Evolutionary conservation across 2,329 filamentous ascomycete genomes (phyloP), one percentile per base, ranked within the genome.

Genomic region (Rosellinia necatrix): DNA sequence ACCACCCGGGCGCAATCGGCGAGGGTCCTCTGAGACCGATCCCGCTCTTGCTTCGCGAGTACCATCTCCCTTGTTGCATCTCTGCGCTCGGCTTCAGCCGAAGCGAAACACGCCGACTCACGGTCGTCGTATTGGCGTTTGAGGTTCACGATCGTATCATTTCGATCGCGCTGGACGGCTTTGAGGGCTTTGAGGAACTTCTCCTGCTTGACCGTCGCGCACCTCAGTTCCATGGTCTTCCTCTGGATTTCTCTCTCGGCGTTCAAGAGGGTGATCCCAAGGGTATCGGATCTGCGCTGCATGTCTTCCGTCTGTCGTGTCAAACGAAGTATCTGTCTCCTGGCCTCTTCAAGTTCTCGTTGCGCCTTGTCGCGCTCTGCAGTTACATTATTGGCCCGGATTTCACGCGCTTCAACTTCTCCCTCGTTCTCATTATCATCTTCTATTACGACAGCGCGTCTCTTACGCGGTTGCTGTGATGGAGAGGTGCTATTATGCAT

Each of bases 121-220:
- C 22, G 34, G 13, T 47, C 42, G 8, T 44, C 43, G n/a, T 48
- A 53, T 21, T 17, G 43, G 34, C 43, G 43, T 37, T 48, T 35
- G 37, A 53, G 12, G 35, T 47, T 47, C 9, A 27, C 25, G 17
- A 53, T 22, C 25, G 13, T 34, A 2, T 47, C 42, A 3, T 40
- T 21, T 40, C 35, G 17, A 4, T 53, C 42, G 4, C 17, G 32
- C 10, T 47, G 50, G 10, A 22, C 29, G 10, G 50, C 15, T 12
- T 24, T 46, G 35, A 53, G 9, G 3, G 34, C 42, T 7, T 41
- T 47, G 13, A 40, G 34, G 13, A 37, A 41, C 21, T 19, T 47
- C 6, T 40, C 34, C 13, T 19, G 29, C n/a, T 53, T 53, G 15
- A 21, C 17, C 5, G 32, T 29, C 21, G 34, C 34, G 7, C 25